Conservation (phyloP, 192 early-diverging fungal genomes). For the Rhizoclosmatium globosum region DNA sequence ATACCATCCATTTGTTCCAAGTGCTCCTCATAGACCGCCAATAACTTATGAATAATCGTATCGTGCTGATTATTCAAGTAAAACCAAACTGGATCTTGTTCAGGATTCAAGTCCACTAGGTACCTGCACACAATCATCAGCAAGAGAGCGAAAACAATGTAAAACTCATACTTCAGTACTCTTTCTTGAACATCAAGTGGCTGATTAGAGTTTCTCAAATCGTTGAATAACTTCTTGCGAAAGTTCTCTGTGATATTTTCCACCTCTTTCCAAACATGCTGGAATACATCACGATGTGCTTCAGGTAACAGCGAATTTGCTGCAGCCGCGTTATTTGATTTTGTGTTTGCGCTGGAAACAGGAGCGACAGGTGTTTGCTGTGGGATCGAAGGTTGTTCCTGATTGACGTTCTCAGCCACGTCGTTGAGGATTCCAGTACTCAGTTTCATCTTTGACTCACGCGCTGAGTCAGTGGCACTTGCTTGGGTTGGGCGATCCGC, state of each 20-base stretch:
- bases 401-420: background rate
- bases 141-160: conserved; percentile 11
- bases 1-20: conserved; percentile 41
- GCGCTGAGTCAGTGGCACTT: background rate
- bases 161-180: conserved; percentile 72
- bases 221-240: conserved; percentile 75
- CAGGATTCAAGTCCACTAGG: conserved; percentile 78
- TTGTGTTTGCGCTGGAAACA: background rate
- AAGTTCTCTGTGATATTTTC: conserved; percentile 80
- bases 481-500: background rate
- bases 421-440: conserved; percentile 16
- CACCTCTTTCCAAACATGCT: conserved; percentile 94
- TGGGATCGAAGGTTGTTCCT: background rate
- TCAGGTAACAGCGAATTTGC: conserved; percentile 49
- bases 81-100: conserved; percentile 87
- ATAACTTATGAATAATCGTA: conserved; percentile 83
- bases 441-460: background rate
- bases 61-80: conserved; percentile 89
- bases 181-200: conserved; percentile 90
- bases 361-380: background rate
- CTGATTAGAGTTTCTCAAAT: conserved; percentile 78
- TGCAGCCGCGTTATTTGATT: background rate
- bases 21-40: conserved; percentile 66
- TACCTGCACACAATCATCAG: conserved; percentile 48
- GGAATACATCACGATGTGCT: conserved; percentile 80